Percentiles rank a stretch among this genome's conserved stretches.
phyloP scores from a whole-genome alignment of 1,284 basidiomycete species.

The Clitocybe nebularis region DNA sequence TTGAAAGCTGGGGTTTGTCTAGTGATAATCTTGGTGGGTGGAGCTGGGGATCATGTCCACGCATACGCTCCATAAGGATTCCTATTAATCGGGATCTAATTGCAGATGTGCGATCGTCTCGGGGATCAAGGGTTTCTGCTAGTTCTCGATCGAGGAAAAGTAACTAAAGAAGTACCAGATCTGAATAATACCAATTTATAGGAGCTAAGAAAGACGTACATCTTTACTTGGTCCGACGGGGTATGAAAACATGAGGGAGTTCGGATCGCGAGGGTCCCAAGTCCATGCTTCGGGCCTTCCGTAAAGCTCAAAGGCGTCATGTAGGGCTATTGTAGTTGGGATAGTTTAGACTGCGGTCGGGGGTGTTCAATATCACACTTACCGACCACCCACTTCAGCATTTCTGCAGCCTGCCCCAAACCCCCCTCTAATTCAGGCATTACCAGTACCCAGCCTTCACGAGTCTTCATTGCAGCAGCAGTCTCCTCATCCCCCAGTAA shows the following conservation, averaged over 20 bases:
- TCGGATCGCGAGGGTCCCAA: conserved; percentile 80
- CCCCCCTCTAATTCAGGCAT: conserved; percentile 74
- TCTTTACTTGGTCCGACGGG: conserved; percentile 73
- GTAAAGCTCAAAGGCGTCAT: conserved; percentile 85
- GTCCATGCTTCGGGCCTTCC: conserved; percentile 80
- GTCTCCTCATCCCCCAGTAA: conserved; percentile 74
- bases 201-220: too few relatives aligned
- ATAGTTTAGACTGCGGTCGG: conserved; percentile 1
- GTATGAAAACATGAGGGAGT: conserved; percentile 79
- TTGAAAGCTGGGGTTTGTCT: not conserved
- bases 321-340: conserved; percentile 51
- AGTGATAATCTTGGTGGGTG: conserved; percentile 17
- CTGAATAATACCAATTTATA: not conserved
- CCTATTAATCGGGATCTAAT: conserved; percentile 61
- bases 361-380: conserved; percentile 18
- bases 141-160: conserved; percentile 89
- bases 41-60: conserved; percentile 26
- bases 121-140: conserved; percentile 75
- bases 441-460: conserved; percentile 81
- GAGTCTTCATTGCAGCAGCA: conserved; percentile 52
- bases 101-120: conserved; percentile 72
- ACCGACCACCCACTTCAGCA: conserved; percentile 95
- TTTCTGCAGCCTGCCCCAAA: conserved; percentile 54
- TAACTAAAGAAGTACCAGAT: conserved; percentile 38
- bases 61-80: conserved; percentile 69